Conservation (phyloP, 1,139 yeast genomes). For the Hemisphaericaspora xylofermentans region DNA sequence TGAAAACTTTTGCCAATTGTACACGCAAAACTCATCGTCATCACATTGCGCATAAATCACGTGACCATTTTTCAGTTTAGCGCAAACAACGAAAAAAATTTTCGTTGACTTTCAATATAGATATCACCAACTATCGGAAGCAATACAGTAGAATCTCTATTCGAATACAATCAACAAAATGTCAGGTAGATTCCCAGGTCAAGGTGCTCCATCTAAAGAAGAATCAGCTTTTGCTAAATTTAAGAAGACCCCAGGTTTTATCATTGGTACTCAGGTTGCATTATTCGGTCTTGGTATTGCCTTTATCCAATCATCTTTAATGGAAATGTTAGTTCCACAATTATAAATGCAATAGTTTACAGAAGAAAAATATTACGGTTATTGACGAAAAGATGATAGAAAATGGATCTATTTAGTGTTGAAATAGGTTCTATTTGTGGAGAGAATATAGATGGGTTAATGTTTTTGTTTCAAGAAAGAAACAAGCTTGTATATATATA, state of each 20-base stretch:
- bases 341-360: slow-evolving; percentile 29
- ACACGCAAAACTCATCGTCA: background rate
- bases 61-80: no score
- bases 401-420: no score
- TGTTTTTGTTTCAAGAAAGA: no score
- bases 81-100: no score
- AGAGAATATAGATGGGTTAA: no score
- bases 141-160: no score
- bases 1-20: background rate
- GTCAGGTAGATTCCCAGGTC: slow-evolving; percentile 27
- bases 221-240: slow-evolving; percentile 47
- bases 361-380: background rate
- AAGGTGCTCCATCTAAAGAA: slow-evolving; percentile 24
- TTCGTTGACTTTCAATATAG: no score
- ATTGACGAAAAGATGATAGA: background rate
- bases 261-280: slow-evolving; percentile 60
- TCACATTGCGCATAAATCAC: no score
- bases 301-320: slow-evolving; percentile 72
- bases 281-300: slow-evolving; percentile 73
- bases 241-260: slow-evolving; percentile 61
- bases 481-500: no score
- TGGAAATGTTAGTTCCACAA: slow-evolving; percentile 83
- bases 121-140: no score
- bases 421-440: no score
- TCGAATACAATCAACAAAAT: no score